Base-by-base conservation (phyloP, 306 rosid species). In the Pueraria montana region DNA sequence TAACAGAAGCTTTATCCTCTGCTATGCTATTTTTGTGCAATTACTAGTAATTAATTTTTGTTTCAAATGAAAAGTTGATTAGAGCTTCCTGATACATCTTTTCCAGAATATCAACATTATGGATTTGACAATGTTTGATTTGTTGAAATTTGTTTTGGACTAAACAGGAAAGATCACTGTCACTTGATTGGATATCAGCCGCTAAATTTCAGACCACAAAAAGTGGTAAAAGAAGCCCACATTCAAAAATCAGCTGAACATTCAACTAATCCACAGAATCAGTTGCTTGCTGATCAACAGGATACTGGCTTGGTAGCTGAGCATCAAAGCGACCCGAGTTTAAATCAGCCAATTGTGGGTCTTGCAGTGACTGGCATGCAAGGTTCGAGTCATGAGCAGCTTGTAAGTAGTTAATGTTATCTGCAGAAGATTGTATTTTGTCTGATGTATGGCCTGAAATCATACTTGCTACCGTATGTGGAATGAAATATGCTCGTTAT, bases 121-220 rank as follows among this genome's bases (percentile, higher is more conserved):
- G 56, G 63, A 49, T 23, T 69, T 21, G 43, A 63, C 26, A 8
- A 21, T 59, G 21, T 69, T 69, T 77, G 80, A 87, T 69, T 71
- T 69, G 72, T 58, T 83, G 46, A 79, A 80, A 40, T 79, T 83
- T 89, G 55, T 62, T 88, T 62, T 80, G 86, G 87, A 80, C 84
- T 78, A 77, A 49, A 83, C 97, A 96, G 99, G 99, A 92, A 88
- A 80, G 50, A 73, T 68, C 87, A 90, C 71, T 93, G 99, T 91
- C 90, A 93, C 80, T 69, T 90, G 11, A 78, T 96, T 86, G 99
- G 99, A 73, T 84, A 68, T 89, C 94, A 88, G 67, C 82, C 91
- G 27, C 83, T 62, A 49, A 74, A 75, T 77, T 65, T 80, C 68
- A 87, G 48, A 72, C 67, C 87, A 80, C 85, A 38, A 13, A 80